Evolutionary conservation across 176 grass and related monocot species (phyloP).

Genomic region (Avena sativa): DNA sequence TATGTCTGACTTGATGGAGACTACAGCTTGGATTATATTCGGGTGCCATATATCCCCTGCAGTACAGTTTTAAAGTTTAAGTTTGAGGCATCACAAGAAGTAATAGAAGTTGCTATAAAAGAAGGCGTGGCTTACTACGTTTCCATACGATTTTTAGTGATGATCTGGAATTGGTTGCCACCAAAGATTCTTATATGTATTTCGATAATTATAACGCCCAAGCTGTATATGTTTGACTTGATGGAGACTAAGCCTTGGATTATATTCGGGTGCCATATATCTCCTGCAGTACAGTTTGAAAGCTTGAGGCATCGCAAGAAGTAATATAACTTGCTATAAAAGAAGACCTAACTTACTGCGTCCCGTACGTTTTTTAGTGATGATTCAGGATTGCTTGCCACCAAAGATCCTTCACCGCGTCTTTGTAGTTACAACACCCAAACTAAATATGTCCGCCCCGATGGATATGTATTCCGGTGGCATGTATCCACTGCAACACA

Average conservation of each 20-base stretch:
- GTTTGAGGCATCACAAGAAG: neutral
- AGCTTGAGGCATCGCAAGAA: neutral
- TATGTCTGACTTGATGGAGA: neutral
- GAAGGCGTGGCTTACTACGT: neutral
- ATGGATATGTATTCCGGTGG: no score
- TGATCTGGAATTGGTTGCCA: neutral
- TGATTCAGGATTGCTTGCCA: neutral
- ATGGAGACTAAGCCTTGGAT: no score
- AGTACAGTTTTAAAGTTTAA: neutral
- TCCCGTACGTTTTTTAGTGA: neutral
- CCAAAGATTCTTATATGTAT: neutral
- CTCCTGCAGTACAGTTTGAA: no score
- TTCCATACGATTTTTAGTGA: neutral
- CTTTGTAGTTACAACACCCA: no score
- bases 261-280: no score
- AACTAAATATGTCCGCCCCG: no score
- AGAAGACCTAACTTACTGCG: neutral
- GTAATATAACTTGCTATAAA: neutral
- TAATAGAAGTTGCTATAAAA: neutral
- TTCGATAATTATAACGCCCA: no score
- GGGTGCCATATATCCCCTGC: neutral
- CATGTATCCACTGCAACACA: no score
- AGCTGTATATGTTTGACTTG: no score
- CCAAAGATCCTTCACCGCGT: neutral
- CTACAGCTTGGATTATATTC: neutral